Evolutionary conservation across 1,284 basidiomycete genomes (phyloP).

Genomic region (Cutaneotrichosporon cavernicola): DNA sequence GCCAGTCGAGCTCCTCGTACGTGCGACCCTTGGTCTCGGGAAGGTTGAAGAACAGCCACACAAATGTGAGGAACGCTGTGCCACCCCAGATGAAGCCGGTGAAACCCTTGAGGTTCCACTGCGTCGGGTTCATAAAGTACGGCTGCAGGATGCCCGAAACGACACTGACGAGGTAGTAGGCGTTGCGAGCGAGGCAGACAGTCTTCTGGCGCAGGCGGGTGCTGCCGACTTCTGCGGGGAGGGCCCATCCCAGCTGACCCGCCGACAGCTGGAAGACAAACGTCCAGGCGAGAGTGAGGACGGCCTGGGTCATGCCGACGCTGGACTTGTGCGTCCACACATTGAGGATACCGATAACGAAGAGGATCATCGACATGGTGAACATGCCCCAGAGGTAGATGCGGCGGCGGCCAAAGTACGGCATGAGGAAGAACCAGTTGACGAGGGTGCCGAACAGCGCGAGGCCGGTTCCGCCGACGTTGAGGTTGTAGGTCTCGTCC

Average conservation of each 20-base stretch:
- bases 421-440: slow-evolving; percentile 44
- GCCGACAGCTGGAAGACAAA: slow-evolving; percentile 34
- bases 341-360: slow-evolving; percentile 50
- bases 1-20: slow-evolving; percentile 48
- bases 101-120: slow-evolving; percentile 32
- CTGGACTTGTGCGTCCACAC: slow-evolving; percentile 10
- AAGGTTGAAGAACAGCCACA: slow-evolving; percentile 42
- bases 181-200: slow-evolving; percentile 54
- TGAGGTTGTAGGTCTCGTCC: slow-evolving; percentile 28
- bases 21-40: slow-evolving; percentile 52
- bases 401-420: slow-evolving; percentile 50
- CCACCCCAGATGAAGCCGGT: slow-evolving; percentile 46
- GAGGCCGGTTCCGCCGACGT: slow-evolving; percentile 49
- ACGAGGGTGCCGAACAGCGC: slow-evolving; percentile 50
- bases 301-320: slow-evolving; percentile 18
- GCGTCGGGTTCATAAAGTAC: slow-evolving; percentile 27
- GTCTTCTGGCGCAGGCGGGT: slow-evolving; percentile 56
- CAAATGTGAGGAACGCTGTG: slow-evolving; percentile 24
- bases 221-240: slow-evolving; percentile 53
- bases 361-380: slow-evolving; percentile 50
- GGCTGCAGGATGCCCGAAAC: slow-evolving; percentile 20
- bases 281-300: slow-evolving; percentile 30
- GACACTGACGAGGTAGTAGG: slow-evolving; percentile 48
- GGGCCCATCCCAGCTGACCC: slow-evolving; percentile 51
- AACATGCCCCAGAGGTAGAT: slow-evolving; percentile 55